Base-by-base conservation (phyloP, 192 early-diverging fungal genomes). In the Pilobolus umbonatus region DNA sequence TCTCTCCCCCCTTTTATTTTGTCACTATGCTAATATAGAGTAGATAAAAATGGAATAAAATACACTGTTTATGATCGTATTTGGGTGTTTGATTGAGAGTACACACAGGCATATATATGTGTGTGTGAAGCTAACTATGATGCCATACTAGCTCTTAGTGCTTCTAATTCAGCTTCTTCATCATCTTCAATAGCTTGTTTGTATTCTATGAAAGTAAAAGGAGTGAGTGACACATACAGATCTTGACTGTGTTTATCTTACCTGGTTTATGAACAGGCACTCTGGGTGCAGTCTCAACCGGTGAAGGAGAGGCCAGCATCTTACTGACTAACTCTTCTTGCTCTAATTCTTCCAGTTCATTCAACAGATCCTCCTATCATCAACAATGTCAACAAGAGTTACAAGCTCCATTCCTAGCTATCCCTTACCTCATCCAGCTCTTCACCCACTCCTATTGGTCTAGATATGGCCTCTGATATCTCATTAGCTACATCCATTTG, bases 401-500 rank as follows among this genome's bases (percentile, higher is more conserved):
- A 30, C 3, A 25, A 11, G 8, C 22, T 43, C 17, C 22, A 5
- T 38, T 29, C 32, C 22, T 19, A 40, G 46, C 19, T 17, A 28
- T n/a, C 4, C 12, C 9, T 55, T 72, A 82, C 80, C 65, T 97
- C 94, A 61, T 99, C 94, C 68, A 95, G 61, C 25, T 93, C 92
- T n/a, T 84, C 72, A 5, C 93, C 94, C 65, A 93, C 88, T 43
- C 83, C 69, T 61, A 93, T 81, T 0, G 94, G 94, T 69, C 86
- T 85, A 40, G 93, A 87, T 64, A 99, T 93, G 8, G 92, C 94
- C 34, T 94, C 90, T 15, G 86, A 88, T 10, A 99, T 84, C 73
- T 97, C 96, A 64, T 94, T 93, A 17, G 94, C 90, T 59, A 95
- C 67, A 60, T 95, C 93, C 90, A 97, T 96, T 69, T 99, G 94